Evolutionary conservation across 306 rosid species (phyloP), one percentile per base, ranked within the genome.

Genomic region (Heteromeles arbutifolia): DNA sequence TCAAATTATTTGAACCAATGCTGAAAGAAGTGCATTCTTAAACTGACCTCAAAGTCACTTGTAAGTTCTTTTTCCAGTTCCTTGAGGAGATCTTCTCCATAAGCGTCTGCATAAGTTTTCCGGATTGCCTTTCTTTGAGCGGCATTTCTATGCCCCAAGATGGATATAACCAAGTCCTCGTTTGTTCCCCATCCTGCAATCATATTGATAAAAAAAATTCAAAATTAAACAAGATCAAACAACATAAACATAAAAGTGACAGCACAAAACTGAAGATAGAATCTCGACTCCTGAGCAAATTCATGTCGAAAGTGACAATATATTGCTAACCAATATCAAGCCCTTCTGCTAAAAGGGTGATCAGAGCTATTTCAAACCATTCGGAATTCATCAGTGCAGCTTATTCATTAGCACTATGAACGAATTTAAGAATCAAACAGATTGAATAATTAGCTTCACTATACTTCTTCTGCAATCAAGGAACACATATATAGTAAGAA

Each of bases 111-210:
- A 69, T 86, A 88, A 4, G 81, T 43, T 66, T 78, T 67, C 65
- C 84, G 66, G 8, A 88, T 86, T n/a, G 65, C 64, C 32, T 57
- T 76, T 44, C 90, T 77, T 22, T 88, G 92, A 52, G 58, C 74
- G 17, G 86, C 82, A 67, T 86, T 82, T 79, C 90, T 84, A 81
- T 86, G 92, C 58, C 84, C 77, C 84, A 86, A 78, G 72, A 88
- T 86, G 65, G 92, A 82, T 71, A 88, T 80, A 74, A 88, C 80
- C 44, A 77, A 62, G 18, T 3, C 78, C 79, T 88, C 90, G 24
- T 88, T 85, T 15, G 92, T 86, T 53, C 90, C 90, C 92, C 92
- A 88, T 70, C 92, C 92, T 88, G 73, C 28, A 73, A 9, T 41
- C 26, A 25, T 12, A 73, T 58, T 2, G 19, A 73, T 17, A 12